Evolutionary conservation across 108 stramenopile genomes (phyloP), one percentile per base, ranked within the genome.

Genomic region (Hondaea fermentalgiana): DNA sequence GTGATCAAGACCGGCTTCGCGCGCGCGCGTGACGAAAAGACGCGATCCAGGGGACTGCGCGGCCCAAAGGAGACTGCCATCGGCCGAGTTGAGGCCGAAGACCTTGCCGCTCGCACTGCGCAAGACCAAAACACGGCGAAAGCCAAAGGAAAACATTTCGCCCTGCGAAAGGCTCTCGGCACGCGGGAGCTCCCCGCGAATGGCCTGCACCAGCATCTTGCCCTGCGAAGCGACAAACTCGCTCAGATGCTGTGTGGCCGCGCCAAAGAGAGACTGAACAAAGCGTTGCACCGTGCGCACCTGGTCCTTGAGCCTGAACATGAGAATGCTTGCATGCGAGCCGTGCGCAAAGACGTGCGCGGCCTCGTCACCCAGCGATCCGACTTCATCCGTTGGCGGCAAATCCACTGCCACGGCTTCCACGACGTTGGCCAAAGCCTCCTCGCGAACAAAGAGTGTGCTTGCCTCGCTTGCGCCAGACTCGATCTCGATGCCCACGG

Each of bases 281-380:
- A 83, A 83, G 51, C 49, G 51, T 17, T 53, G 76, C 51, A 83
- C 45, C 43, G 76, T 53, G 4, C 76, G 76, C 4, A 83, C 76
- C 51, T 83, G 76, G 51, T 83, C 76, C 76, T 83, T 83, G 23
- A 83, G 76, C 6, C 76, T 43, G 76, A 83, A 83, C 51, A 35
- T 17, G 17, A 83, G 3, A 45, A 83, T 53, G 49, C 49, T 6
- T 6, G 51, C 76, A 23, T 25, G n/a, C 45, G 45, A 53, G 6
- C 76, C 76, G 51, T 83, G 76, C 19, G 76, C 76, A 53, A 53
- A 83, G 51, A 83, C 76, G 10, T 83, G 45, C 4, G 76, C 51
- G 17, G 51, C 51, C 51, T 83, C 49, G 49, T 83, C 76, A 17
- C 49, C 76, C n/a, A 83, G 76, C 8, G 76, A 53, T 23, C 76